These are phyloP conservation scores for Talaromyces sp. DNA, from an alignment of 2,329 filamentous ascomycete genomes.

Conservation along the genomic window DNA sequence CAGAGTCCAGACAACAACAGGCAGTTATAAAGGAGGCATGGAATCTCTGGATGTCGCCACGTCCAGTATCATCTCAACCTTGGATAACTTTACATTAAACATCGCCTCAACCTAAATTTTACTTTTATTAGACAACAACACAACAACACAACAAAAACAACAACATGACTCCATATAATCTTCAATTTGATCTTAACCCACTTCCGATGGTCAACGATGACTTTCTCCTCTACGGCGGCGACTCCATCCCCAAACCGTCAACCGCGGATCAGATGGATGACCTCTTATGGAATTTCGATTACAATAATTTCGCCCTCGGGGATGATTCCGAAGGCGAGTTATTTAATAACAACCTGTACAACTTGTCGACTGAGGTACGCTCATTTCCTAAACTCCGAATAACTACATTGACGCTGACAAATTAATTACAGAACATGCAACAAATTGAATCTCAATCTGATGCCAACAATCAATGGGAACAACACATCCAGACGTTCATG, in stretches of 20 bases:
- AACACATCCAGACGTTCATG: neutral
- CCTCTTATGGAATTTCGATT: conserved; percentile 4
- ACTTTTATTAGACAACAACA: neutral
- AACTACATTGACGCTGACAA: too few species aligned
- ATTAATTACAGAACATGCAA: neutral
- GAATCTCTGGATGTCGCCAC: too few species aligned
- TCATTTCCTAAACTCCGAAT: neutral
- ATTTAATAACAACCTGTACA: neutral
- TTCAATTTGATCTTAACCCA: neutral
- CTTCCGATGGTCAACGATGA: neutral
- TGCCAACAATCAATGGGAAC: neutral
- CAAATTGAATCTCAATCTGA: neutral
- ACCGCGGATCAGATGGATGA: neutral
- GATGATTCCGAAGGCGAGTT: neutral
- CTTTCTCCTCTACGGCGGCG: conserved; percentile 1
- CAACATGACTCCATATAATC: neutral
- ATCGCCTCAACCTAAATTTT: neutral
- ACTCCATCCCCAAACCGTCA: neutral
- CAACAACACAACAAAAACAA: neutral
- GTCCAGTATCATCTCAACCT: too few species aligned
- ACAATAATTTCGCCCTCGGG: neutral
- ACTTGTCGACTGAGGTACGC: neutral
- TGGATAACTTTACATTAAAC: too few species aligned
- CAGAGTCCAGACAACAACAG: neutral
- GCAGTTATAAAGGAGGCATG: too few species aligned